Evolutionary conservation across 2,329 filamentous ascomycete species (phyloP).

Genomic region (Hysterium pulicare): DNA sequence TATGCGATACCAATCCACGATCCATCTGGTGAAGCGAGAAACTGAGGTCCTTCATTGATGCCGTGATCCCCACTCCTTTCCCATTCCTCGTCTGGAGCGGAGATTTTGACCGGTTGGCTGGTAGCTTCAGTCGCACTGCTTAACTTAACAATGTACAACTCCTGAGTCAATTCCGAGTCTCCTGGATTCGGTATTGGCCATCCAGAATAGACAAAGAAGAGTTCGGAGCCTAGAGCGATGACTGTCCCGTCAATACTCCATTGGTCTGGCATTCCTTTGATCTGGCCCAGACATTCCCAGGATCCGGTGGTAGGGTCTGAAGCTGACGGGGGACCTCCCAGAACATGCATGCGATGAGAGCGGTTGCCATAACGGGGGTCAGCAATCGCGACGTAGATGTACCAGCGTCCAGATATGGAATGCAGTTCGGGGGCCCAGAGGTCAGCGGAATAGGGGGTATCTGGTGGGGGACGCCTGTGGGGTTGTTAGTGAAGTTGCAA

Average conservation of each 20-base stretch:
- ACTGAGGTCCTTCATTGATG: constrained; percentile 47
- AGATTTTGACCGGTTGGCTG: constrained; percentile 38
- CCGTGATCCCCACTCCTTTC: constrained; percentile 40
- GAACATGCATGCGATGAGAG: constrained; percentile 46
- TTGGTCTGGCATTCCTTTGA: constrained; percentile 42
- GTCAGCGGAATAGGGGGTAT: constrained; percentile 42
- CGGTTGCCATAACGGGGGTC: constrained; percentile 43
- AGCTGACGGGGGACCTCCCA: constrained; percentile 38
- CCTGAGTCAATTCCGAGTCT: constrained; percentile 38
- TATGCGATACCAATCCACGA: constrained; percentile 46
- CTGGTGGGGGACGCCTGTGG: constrained; percentile 39
- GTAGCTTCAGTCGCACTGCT: constrained; percentile 31
- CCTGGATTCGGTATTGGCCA: constrained; percentile 39
- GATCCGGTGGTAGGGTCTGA: constrained; percentile 20
- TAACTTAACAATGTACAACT: constrained; percentile 44
- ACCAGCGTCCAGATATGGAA: constrained; percentile 50
- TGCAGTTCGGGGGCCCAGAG: constrained; percentile 59
- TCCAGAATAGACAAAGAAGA: constrained; percentile 47
- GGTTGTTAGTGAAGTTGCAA: constrained; percentile 4
- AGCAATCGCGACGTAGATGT: constrained; percentile 49
- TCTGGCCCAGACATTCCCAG: constrained; percentile 43
- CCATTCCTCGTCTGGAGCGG: constrained; percentile 39
- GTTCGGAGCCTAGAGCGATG: constrained; percentile 33
- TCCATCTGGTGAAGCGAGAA: constrained; percentile 32
- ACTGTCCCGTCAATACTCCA: constrained; percentile 50